phyloP scores from a whole-genome alignment of 2,329 filamentous ascomycete genomes.

The Xylaria sp. region DNA sequence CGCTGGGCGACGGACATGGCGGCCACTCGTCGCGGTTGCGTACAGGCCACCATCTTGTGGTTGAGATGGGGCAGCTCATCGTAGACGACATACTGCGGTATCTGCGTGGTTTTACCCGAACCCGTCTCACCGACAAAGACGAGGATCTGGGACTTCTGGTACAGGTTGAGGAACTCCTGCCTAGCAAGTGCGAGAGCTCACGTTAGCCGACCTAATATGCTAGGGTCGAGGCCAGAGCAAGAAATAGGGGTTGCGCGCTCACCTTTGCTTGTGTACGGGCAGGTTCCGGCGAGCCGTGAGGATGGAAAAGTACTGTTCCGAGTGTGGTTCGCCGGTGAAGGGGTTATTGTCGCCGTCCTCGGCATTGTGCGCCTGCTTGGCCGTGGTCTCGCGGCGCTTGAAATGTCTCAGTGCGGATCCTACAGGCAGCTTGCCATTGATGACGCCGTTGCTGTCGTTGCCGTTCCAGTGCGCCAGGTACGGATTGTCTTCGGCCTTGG shows the following conservation, averaged over 20 bases:
- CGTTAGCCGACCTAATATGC: neutral
- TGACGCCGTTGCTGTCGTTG: conserved; percentile 53
- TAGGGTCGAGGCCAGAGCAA: neutral
- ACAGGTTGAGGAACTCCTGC: conserved; percentile 92
- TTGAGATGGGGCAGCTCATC: conserved; percentile 91
- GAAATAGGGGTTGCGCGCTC: conserved; percentile 44
- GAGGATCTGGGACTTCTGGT: conserved; percentile 93
- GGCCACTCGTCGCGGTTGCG: conserved; percentile 95
- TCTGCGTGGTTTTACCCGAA: conserved; percentile 99
- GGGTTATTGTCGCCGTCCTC: conserved; percentile 87
- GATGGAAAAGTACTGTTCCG: conserved; percentile 89
- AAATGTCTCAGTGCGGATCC: conserved; percentile 70
- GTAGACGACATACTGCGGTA: conserved; percentile 97
- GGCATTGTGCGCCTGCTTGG: conserved; percentile 74
- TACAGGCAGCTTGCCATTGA: conserved; percentile 47
- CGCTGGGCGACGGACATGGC: conserved; percentile 99
- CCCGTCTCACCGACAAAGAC: conserved; percentile 99
- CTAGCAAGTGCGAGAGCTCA: conserved; percentile 52
- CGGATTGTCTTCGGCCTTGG: conserved; percentile 68
- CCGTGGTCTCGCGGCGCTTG: conserved; percentile 82
- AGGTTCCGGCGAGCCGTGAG: conserved; percentile 84
- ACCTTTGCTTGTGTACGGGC: conserved; percentile 91
- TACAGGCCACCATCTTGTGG: conserved; percentile 94
- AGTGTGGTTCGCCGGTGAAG: conserved; percentile 82
- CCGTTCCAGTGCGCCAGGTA: conserved; percentile 90